Conservation (phyloP, 225 moss, liverwort and hornwort genomes). For the Polytrichum commune region DNA sequence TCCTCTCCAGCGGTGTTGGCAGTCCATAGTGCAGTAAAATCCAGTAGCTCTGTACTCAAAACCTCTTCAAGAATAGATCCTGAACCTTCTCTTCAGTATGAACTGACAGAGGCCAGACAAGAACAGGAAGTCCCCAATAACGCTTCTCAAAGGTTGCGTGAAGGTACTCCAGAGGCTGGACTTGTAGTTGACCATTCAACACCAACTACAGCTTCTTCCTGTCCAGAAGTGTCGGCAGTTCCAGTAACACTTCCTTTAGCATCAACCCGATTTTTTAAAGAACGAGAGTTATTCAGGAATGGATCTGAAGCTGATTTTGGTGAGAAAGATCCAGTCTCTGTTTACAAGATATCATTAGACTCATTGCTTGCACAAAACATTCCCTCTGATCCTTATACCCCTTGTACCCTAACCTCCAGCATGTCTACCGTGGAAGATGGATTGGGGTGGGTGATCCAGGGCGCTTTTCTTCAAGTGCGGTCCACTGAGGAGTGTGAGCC, state of each 20-base stretch:
- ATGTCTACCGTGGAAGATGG: conserved; percentile 29
- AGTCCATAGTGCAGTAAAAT: not conserved
- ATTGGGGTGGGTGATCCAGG: conserved; percentile 43
- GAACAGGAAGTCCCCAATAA: conserved; percentile 11
- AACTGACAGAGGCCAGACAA: conserved; percentile 8
- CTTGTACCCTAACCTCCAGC: conserved; percentile 21
- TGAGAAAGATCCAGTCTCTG: conserved; percentile 45
- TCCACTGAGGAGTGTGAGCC: conserved; percentile 7
- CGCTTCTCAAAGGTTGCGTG: conserved; percentile 11
- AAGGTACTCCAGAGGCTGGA: conserved; percentile 15
- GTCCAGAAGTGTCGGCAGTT: conserved; percentile 11
- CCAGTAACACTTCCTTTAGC: conserved; percentile 13
- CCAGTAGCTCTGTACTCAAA: conserved; percentile 4
- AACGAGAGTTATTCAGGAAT: no score
- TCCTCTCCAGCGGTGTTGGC: conserved; percentile 10
- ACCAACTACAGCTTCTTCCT: conserved; percentile 9
- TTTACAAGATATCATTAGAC: conserved; percentile 22
- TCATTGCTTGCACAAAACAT: conserved; percentile 14
- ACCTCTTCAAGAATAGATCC: not conserved
- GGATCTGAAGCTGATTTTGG: conserved; percentile 37
- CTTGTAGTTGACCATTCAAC: no score
- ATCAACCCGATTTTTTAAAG: not conserved
- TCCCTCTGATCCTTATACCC: conserved; percentile 12
- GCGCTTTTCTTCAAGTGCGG: conserved; percentile 15
- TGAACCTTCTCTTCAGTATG: conserved; percentile 14